A percentile compares a stretch with the other conserved stretches of the same genome.
These are phyloP conservation scores for Colletotrichum sp. DNA, from an alignment of 2,329 filamentous ascomycete genomes.

Conservation along the genomic window DNA sequence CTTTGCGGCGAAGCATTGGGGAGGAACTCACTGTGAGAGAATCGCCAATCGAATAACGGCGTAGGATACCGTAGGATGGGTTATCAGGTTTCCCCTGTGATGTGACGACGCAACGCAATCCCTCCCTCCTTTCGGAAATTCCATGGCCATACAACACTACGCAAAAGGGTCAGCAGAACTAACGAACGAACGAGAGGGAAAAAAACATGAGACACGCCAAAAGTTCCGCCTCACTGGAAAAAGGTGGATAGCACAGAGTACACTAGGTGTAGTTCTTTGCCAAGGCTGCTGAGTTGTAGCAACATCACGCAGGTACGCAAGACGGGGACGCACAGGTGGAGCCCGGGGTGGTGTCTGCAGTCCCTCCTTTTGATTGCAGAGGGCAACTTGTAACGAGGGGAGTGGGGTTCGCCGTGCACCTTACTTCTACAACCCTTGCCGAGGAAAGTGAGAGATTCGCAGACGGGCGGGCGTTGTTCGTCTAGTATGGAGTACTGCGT, in stretches of 20 bases:
- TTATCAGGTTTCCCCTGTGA: neutral
- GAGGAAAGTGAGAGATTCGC: neutral
- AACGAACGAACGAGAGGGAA: neutral
- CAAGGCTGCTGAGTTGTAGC: neutral
- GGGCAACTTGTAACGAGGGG: slow-evolving; percentile 10
- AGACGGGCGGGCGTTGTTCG: neutral
- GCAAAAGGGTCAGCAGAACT: neutral
- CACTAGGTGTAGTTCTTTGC: neutral
- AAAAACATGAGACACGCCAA: slow-evolving; percentile 17
- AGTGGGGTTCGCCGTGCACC: neutral
- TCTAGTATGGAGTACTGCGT: neutral
- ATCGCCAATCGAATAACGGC: neutral
- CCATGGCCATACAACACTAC: neutral
- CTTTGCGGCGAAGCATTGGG: neutral
- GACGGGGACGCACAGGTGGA: neutral
- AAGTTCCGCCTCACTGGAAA: slow-evolving; percentile 19
- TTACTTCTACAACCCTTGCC: neutral
- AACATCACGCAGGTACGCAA: neutral
- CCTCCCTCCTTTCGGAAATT: neutral
- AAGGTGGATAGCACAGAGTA: neutral
- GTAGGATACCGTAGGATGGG: neutral
- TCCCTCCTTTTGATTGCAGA: neutral
- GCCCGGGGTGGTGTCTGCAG: neutral
- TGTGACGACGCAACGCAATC: neutral
- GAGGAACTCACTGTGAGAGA: neutral